Evolutionary conservation across 148 eudicot genomes (phyloP).

Genomic region (Agrostemma githago): DNA sequence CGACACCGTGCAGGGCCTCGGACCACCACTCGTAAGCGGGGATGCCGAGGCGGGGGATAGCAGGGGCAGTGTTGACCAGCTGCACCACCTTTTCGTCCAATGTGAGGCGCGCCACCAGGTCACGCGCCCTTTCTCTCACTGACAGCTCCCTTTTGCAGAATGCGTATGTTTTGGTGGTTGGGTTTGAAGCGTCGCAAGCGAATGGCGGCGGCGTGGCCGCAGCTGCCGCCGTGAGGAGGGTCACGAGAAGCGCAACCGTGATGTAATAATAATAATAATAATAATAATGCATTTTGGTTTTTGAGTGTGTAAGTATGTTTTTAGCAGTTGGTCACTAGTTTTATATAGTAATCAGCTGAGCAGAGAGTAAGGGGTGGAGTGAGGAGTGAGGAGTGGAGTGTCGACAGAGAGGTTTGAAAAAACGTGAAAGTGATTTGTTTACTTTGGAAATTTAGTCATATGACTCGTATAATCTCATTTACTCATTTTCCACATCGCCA

Average conservation of each 20-base stretch:
- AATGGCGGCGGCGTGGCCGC: conserved; percentile 37
- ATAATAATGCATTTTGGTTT: too few species aligned
- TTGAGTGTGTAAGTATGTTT: too few species aligned
- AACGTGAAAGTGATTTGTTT: too few species aligned
- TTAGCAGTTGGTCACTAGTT: too few species aligned
- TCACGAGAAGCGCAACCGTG: neutral
- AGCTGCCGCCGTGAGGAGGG: neutral
- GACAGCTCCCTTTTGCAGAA: conserved; percentile 40
- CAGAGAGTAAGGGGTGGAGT: too few species aligned
- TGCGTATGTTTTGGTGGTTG: conserved; percentile 31
- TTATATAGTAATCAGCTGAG: too few species aligned
- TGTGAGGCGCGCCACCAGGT: conserved; percentile 47
- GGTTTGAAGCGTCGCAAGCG: conserved; percentile 42
- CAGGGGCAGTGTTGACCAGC: conserved; percentile 48
- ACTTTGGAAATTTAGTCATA: too few species aligned
- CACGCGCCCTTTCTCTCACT: conserved; percentile 33
- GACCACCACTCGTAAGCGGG: conserved; percentile 91
- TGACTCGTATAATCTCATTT: too few species aligned
- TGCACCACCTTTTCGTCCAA: conserved; percentile 59
- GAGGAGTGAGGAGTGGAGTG: too few species aligned
- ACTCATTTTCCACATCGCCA: too few species aligned
- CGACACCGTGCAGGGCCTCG: conserved; percentile 77
- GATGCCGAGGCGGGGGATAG: conserved; percentile 56
- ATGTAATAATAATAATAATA: neutral
- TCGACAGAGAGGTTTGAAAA: too few species aligned